Evolutionary conservation across 192 early-diverging fungal genomes (phyloP), one percentile per base, ranked within the genome.

Genomic region (Spizellomyces punctatus): DNA sequence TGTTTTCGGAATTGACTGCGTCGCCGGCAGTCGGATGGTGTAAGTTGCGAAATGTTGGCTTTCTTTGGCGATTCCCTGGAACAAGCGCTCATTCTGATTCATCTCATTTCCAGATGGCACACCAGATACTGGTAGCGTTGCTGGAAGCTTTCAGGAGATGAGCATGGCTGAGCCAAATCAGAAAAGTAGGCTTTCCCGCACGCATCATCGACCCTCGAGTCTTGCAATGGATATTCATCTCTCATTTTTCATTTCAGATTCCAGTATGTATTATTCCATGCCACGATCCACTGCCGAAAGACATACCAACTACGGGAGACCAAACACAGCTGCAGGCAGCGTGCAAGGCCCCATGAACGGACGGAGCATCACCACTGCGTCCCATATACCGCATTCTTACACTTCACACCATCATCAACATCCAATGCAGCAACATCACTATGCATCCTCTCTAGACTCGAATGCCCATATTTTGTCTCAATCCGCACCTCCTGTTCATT

Each of bases 401-500:
- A 46, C 64, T 14, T 46, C 64, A 49, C 46, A 66, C 19, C 64
- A 41, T 16, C 64, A 66, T 19, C 64, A 66, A 16, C 64, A 22
- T 6, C 64, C 41, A 48, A 66, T 42, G 16, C 46, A 22, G 5
- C 64, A 49, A 9, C 64, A 66, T 10, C 46, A 21, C 41, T 16
- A 27, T 22, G 19, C 64, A 17, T 54, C 50, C 50, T 54, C 50
- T 54, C 17, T 54, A 4, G 17, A 12, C 50, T 54, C 50, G 4
- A 54, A n/a, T 54, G 50, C 50, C 48, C 6, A 63, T 44, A 19
- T 63, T 27, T 9, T 63, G 16, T 63, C 61, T 8, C 61, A 63
- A n/a, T 63, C 61, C n/a, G 61, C 61, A n/a, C 61, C 61, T 45
- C 42, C 61, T 27, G 61, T 63, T 44, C 61, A 63, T n/a, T 63